Conservation (phyloP, 1,284 basidiomycete genomes). For the Cryptococcus sp. region DNA sequence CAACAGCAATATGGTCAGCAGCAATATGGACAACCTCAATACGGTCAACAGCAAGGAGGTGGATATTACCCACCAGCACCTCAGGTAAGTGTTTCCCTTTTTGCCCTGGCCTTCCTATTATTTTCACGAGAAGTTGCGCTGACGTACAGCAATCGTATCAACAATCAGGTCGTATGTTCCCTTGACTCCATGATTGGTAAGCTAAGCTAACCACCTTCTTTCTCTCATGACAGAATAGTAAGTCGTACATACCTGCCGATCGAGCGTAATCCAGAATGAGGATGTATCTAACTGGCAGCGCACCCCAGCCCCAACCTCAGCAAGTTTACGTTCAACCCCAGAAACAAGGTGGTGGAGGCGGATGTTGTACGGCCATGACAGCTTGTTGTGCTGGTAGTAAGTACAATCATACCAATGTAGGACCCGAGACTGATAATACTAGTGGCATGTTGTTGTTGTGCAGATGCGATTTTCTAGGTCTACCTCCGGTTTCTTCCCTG, state of each 20-base stretch:
- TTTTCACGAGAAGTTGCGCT: neutral
- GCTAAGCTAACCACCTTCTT: neutral
- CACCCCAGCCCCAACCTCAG: constrained; percentile 43
- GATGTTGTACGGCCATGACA: constrained; percentile 15
- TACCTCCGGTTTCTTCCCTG: too few relatives aligned
- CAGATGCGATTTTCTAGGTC: neutral
- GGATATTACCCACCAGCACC: constrained; percentile 36
- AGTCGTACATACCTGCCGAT: neutral
- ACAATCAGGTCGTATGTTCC: constrained; percentile 29
- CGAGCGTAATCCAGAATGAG: neutral
- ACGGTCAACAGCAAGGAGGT: constrained; percentile 13
- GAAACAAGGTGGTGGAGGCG: constrained; percentile 22
- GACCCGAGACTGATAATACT: neutral
- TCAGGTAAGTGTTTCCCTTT: constrained; percentile 23
- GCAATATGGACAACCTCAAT: constrained; percentile 13
- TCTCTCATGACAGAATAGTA: constrained; percentile 14
- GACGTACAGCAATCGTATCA: constrained; percentile 27
- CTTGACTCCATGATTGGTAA: neutral
- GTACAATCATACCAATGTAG: constrained; percentile 5
- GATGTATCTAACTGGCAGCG: constrained; percentile 13
- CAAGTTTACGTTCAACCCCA: constrained; percentile 43
- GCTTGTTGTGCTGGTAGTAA: constrained; percentile 31
- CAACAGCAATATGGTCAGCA: constrained; percentile 9
- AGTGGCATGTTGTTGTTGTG: constrained; percentile 39
- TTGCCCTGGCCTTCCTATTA: neutral